Base-by-base conservation (phyloP, 1,284 basidiomycete species). In the Stereum hirsutum region DNA sequence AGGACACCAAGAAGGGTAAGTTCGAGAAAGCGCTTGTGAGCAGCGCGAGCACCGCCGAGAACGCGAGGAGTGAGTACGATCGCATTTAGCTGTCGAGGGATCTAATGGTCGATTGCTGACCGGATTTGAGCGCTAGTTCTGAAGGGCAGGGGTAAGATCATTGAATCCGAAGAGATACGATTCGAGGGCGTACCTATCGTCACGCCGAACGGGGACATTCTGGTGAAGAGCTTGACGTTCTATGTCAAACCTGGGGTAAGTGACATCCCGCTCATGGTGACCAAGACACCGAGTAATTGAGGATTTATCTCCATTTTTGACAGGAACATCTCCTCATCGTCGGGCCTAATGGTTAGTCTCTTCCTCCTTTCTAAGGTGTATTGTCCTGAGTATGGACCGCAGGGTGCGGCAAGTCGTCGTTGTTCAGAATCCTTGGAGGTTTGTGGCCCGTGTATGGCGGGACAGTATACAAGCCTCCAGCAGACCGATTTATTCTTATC, bases 361-460 rank as follows among this genome's bases (percentile, higher is more conserved):
- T 30, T 42, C 26, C 4, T 30, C 12, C 20, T n/a, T n/a, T n/a
- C n/a, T n/a, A n/a, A n/a, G n/a, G n/a, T n/a, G n/a, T 12, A 17
- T 12, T 36, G 15, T 6, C 12, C 2, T 10, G 15, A 14, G 26
- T 35, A 35, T 44, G 33, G 28, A 44, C 39, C 24, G 25, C 48
- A 81, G 81, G 82, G 8, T 87, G 89, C 54, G 92, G 92, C 20
- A 95, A 95, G 60, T 89, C 85, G 0, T 90, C 86, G 5, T 66
- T 98, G 40, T 97, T 96, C 74, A 81, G 95, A 21, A 96, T 98
- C 47, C 71, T 99, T 2, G 95, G 94, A 32, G 95, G 94, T 15
- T 75, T 99, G 6, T 99, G 95, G 94, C 94, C 95, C 1, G 88
- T 97, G 4, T 96, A 97, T 56, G 95, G 89, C 15, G 95, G 95